These are phyloP conservation scores for Colletotrichum sp. DNA, from an alignment of 2,329 filamentous ascomycete species.

Conservation along the genomic window DNA sequence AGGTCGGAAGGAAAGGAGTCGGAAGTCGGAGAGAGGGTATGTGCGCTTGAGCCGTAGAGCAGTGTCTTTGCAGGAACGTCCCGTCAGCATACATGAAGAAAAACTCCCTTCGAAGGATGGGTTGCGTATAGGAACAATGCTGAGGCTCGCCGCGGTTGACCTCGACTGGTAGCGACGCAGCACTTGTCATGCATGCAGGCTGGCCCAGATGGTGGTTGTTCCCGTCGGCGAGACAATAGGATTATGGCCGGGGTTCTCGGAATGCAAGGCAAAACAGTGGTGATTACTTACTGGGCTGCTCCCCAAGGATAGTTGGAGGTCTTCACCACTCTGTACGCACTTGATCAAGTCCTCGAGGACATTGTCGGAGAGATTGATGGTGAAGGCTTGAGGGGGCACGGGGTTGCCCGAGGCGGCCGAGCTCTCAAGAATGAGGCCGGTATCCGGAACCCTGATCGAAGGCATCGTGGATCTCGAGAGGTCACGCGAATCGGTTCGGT, in stretches of 20 bases:
- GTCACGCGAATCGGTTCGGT: conserved; percentile 8
- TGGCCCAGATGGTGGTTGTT: neutral
- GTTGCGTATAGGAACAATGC: neutral
- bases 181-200: conserved; percentile 2
- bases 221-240: conserved; percentile 4
- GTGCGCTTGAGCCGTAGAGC: conserved; percentile 55
- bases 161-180: neutral
- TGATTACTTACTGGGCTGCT: conserved; percentile 59
- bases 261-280: neutral
- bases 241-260: neutral
- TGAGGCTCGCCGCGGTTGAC: neutral
- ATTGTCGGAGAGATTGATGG: conserved; percentile 60
- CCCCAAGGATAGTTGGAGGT: conserved; percentile 63
- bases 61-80: conserved; percentile 47
- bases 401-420: conserved; percentile 42
- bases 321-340: conserved; percentile 60
- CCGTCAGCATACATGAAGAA: conserved; percentile 1
- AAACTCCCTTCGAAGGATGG: neutral
- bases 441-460: conserved; percentile 60
- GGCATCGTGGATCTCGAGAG: conserved; percentile 44
- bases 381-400: conserved; percentile 60
- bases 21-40: conserved; percentile 48
- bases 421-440: conserved; percentile 62
- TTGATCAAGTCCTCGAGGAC: conserved; percentile 68
- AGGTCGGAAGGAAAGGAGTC: conserved; percentile 59